Conservation (phyloP, 2,329 filamentous ascomycete species). For the Colletotrichum siamense region DNA sequence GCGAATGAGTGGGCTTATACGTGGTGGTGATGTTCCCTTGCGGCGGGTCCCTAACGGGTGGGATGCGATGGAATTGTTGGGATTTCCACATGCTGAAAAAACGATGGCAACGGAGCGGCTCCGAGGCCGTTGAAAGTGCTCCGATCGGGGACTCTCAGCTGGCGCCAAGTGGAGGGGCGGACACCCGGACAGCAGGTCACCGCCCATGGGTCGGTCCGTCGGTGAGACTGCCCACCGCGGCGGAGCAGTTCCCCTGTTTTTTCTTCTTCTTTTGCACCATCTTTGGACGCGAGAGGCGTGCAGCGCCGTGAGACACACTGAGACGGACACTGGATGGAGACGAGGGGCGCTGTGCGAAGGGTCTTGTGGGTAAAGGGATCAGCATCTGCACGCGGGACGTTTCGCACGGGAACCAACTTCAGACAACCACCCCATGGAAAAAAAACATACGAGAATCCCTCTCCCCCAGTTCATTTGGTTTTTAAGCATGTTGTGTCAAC, state of each 20-base stretch:
- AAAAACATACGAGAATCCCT: not conserved
- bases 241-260: not conserved
- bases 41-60: not conserved
- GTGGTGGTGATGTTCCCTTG: not conserved
- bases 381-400: not conserved
- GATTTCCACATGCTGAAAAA: slow-evolving; percentile 2
- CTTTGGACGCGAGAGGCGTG: not conserved
- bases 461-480: not conserved
- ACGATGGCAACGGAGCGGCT: not conserved
- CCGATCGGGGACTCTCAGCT: not conserved
- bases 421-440: not conserved
- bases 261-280: not conserved
- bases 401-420: not conserved
- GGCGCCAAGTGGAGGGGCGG: not conserved
- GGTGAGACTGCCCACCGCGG: slow-evolving; percentile 3
- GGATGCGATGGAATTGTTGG: not conserved
- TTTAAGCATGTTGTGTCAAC: not conserved
- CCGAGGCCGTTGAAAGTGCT: not conserved
- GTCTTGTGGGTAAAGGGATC: slow-evolving; percentile 10
- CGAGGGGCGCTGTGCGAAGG: not conserved
- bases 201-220: not conserved
- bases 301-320: not conserved
- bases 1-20: not conserved
- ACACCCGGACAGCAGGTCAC: not conserved
- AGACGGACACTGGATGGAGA: slow-evolving; percentile 11